Percentiles rank a stretch among this genome's conserved stretches.
Evolutionary conservation across 73 alveolate species (phyloP).

Genomic region (Symbiodinium pilosum): DNA sequence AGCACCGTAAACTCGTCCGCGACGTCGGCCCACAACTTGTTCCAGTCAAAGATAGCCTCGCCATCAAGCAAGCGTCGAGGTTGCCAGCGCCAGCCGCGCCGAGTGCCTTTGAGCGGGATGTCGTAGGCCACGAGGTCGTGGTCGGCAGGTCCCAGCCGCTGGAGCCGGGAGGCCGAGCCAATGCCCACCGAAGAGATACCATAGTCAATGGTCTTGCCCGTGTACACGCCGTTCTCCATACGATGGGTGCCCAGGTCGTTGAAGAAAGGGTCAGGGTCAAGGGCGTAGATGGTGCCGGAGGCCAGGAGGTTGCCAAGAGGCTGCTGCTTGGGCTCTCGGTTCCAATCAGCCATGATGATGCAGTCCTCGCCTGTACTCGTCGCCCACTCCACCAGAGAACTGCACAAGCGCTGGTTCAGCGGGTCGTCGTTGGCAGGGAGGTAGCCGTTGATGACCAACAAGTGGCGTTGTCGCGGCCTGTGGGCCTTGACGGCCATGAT

Average conservation of each 20-base stretch:
- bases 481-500: constrained; percentile 14
- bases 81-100: not conserved
- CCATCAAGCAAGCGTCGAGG: not conserved
- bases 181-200: not conserved
- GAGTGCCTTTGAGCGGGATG: not conserved
- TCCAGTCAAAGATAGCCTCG: not conserved
- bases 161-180: not conserved
- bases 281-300: not conserved
- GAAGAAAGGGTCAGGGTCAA: not conserved
- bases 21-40: not conserved
- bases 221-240: not conserved
- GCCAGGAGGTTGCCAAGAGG: not conserved
- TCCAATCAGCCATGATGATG: constrained; percentile 6
- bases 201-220: constrained; percentile 8
- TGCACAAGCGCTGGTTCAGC: not conserved
- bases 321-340: not conserved
- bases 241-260: not conserved
- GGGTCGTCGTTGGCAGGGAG: not conserved
- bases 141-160: constrained; percentile 32
- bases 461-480: not conserved
- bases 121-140: not conserved
- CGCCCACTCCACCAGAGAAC: not conserved
- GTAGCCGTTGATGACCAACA: not conserved
- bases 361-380: not conserved
- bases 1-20: not conserved